Conservation (phyloP, 176 grass and related monocot genomes). For the Musa acuminata region DNA sequence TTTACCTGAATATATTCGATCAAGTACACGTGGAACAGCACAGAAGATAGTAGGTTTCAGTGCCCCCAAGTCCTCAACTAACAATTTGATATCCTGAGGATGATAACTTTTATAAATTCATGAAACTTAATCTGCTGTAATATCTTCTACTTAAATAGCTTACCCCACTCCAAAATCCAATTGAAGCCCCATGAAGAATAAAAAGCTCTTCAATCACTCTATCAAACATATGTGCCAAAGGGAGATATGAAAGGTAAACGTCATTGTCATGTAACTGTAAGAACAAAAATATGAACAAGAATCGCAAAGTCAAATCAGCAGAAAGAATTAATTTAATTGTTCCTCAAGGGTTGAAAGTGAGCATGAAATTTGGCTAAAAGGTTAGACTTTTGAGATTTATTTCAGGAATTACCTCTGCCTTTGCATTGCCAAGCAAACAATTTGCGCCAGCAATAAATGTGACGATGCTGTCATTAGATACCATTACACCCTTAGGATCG, state of each 20-base stretch:
- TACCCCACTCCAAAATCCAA: slow-evolving; percentile 96
- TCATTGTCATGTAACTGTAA: slow-evolving; percentile 56
- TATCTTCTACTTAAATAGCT: slow-evolving; percentile 7
- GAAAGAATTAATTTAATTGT: neutral
- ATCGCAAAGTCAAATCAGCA: neutral
- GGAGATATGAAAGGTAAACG: slow-evolving; percentile 94
- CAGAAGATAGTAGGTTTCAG: slow-evolving; percentile 77
- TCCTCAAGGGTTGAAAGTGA: neutral
- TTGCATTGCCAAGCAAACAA: slow-evolving; percentile 29
- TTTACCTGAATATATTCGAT: slow-evolving; percentile 84
- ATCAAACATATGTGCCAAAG: slow-evolving; percentile 89
- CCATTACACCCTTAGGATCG: slow-evolving; percentile 86
- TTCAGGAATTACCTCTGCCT: slow-evolving; percentile 43
- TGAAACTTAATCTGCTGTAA: neutral
- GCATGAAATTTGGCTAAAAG: too few relatives aligned
- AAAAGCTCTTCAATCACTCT: slow-evolving; percentile 74
- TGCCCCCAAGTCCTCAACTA: slow-evolving; percentile 76
- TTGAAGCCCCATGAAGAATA: slow-evolving; percentile 69
- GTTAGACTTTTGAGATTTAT: too few relatives aligned
- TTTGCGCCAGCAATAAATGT: slow-evolving; percentile 44
- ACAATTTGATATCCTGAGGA: slow-evolving; percentile 75
- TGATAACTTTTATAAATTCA: neutral
- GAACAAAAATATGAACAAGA: slow-evolving; percentile 5
- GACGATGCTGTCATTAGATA: slow-evolving; percentile 71
- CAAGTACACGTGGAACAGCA: slow-evolving; percentile 93